A percentile compares a stretch with the other conserved stretches of the same genome.
Evolutionary conservation across 768 basidiomycete species (phyloP).

Genomic region (Trametes elegans): DNA sequence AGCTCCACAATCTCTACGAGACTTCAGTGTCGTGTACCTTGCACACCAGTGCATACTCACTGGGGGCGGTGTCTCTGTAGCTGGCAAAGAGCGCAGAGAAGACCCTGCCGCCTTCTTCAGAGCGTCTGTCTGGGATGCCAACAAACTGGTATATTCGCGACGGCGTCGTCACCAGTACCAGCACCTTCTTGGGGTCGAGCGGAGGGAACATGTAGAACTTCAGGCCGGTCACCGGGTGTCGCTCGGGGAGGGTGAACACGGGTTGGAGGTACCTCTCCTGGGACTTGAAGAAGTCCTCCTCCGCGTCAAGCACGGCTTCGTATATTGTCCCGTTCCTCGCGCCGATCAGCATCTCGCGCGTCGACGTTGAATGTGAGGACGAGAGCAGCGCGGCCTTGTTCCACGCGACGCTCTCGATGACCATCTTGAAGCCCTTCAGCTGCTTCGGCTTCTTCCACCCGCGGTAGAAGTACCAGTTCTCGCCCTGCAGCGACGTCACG

Average conservation of each 20-base stretch:
- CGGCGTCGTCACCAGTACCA: conserved; percentile 82
- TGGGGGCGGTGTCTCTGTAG: conserved; percentile 78
- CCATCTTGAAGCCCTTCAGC: conserved; percentile 78
- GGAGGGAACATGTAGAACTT: conserved; percentile 76
- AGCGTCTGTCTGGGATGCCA: conserved; percentile 61
- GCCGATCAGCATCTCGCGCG: conserved; percentile 84
- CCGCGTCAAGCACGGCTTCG: conserved; percentile 86
- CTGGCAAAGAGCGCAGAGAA: conserved; percentile 72
- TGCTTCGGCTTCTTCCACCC: conserved; percentile 80
- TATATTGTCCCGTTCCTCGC: conserved; percentile 82
- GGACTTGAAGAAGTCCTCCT: conserved; percentile 90
- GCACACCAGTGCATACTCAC: conserved; percentile 44
- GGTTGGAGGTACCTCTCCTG: conserved; percentile 75
- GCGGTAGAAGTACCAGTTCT: conserved; percentile 89
- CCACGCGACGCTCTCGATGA: conserved; percentile 93
- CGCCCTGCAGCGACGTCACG: conserved; percentile 81
- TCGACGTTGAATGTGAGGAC: conserved; percentile 67
- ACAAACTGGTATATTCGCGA: conserved; percentile 90
- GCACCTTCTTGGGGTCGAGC: conserved; percentile 54
- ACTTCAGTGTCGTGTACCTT: conserved; percentile 22
- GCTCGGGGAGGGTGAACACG: conserved; percentile 76
- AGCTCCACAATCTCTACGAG: conserved; percentile 83
- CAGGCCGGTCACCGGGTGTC: conserved; percentile 81
- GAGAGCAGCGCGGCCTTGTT: conserved; percentile 68
- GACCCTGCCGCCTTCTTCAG: conserved; percentile 74